Conservation (phyloP, 495 filamentous ascomycete genomes). For the Stereocaulon alpinum region DNA sequence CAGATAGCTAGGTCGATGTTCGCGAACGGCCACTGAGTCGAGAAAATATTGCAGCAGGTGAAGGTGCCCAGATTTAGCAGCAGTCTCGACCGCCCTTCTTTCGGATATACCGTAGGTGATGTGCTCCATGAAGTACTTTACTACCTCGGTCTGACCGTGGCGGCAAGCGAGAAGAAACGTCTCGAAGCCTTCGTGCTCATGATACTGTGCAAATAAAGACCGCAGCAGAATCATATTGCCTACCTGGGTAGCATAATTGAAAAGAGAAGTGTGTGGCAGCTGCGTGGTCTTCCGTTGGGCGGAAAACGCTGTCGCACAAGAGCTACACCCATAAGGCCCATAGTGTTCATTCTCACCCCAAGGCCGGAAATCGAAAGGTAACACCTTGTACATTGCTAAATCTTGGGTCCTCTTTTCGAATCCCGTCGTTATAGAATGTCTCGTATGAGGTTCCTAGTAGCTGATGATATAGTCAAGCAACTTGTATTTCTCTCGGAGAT, state of each 20-base stretch:
- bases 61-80: background rate
- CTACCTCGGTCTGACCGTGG: constrained; percentile 5
- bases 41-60: background rate
- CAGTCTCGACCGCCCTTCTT: background rate
- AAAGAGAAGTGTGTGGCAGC: background rate
- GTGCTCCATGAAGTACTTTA: background rate
- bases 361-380: constrained; percentile 13
- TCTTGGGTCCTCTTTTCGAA: background rate
- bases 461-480: constrained; percentile 12
- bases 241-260: constrained; percentile 11
- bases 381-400: constrained; percentile 1
- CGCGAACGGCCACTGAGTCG: no score
- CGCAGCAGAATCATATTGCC: constrained; percentile 1
- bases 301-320: background rate
- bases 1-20: background rate
- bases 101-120: background rate
- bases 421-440: background rate
- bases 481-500: background rate
- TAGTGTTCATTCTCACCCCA: constrained; percentile 14
- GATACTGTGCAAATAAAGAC: background rate
- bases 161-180: constrained; percentile 7
- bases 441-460: constrained; percentile 11
- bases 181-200: constrained; percentile 8
- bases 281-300: background rate
- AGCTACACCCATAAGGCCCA: constrained; percentile 7